Evolutionary conservation across 345 rosid species (phyloP), one percentile per base, ranked within the genome.

Genomic region (Euphorbia lathyris): DNA sequence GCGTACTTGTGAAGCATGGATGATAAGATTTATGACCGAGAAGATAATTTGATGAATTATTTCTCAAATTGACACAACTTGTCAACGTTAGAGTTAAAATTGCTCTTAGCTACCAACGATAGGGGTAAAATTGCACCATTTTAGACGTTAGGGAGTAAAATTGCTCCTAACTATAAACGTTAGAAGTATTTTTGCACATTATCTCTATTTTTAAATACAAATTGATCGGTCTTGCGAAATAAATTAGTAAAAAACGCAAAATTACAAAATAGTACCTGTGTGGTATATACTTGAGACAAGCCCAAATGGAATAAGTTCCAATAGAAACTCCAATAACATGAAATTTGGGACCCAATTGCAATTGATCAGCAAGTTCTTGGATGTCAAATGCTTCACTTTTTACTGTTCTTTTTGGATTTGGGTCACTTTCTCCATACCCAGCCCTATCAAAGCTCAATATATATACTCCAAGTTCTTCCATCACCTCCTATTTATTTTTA

Each of bases 381-480:
- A 87, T 79, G 25, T 87, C 91, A 53, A 80, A 80, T 20, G 87
- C 85, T 59, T 78, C 77, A n/a, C 87, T 87, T 68, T 82, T 76
- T 30, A 80, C 82, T 0, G 79, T 65, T 5, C 84, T 78, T 42
- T 61, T 63, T 23, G 86, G 87, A 67, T 87, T 71, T 4, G 91
- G 86, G 65, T 85, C 89, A 74, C 91, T 83, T 63, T 83, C 89
- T 72, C 89, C 87, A 65, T 87, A 87, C 27, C 92, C 92, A 1
- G 92, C 77, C 58, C 87, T 74, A 68, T 87, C 89, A 72, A 80
- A 87, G 17, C 84, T 74, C 58, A 87, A 56, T 3, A 82, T 19
- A 43, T 72, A 82, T 14, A 82, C 57, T 50, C 83, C 80, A 17
- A 87, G 48, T 58, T 81, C 84, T 67, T 81, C 76, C 69, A 85